Evolutionary conservation across 2,329 filamentous ascomycete genomes (phyloP).

Genomic region (Neonectria magnoliae): DNA sequence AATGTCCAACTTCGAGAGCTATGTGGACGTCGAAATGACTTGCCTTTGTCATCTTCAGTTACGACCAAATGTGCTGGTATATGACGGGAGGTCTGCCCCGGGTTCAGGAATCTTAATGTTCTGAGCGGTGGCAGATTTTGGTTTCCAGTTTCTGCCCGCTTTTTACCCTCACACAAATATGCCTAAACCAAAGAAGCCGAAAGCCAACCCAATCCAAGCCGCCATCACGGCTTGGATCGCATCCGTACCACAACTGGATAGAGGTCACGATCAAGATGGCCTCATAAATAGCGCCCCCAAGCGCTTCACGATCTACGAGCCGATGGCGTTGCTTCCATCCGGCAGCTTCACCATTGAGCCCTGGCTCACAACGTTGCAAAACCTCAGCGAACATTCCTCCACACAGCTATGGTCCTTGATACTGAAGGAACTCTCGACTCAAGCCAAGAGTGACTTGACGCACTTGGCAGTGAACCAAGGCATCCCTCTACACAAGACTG

Average conservation of each 20-base stretch:
- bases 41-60: neutral
- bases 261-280: conserved; percentile 22
- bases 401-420: conserved; percentile 59
- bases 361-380: conserved; percentile 53
- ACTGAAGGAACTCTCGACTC: conserved; percentile 56
- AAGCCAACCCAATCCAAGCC: conserved; percentile 45
- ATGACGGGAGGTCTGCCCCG: neutral
- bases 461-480: conserved; percentile 70
- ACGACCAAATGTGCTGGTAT: neutral
- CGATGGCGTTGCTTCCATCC: conserved; percentile 68
- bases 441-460: conserved; percentile 57
- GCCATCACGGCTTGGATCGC: conserved; percentile 46
- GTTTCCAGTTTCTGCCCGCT: neutral
- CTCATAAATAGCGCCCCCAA: conserved; percentile 60
- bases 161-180: conserved; percentile 36
- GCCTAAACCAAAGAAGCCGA: conserved; percentile 38
- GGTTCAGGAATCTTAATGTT: neutral
- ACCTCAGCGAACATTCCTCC: conserved; percentile 35
- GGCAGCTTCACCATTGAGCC: conserved; percentile 61
- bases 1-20: neutral
- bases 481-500: conserved; percentile 60
- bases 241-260: conserved; percentile 10
- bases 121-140: neutral
- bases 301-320: conserved; percentile 69
- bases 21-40: conserved; percentile 2